phyloP scores from a whole-genome alignment of 805 yeast genomes.

The Suhomyces pyralidae region DNA sequence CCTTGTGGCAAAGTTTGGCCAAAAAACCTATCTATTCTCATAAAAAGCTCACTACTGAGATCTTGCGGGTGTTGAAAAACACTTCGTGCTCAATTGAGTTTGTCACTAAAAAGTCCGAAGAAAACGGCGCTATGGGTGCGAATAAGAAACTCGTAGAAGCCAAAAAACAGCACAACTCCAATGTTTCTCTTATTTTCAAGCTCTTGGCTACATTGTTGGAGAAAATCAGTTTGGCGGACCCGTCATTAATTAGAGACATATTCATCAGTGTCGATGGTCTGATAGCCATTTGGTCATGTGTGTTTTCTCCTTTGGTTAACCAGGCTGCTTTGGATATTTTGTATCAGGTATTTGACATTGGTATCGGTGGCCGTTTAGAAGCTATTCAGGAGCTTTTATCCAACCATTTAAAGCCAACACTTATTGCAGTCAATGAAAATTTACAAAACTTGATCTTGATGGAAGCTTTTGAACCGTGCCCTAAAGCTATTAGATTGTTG shows the following conservation, averaged over 20 bases:
- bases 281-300: slow-evolving; percentile 70
- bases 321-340: slow-evolving; percentile 70
- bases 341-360: slow-evolving; percentile 67
- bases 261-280: slow-evolving; percentile 37
- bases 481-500: slow-evolving; percentile 66
- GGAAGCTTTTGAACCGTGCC: slow-evolving; percentile 66
- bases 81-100: slow-evolving; percentile 19
- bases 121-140: slow-evolving; percentile 1
- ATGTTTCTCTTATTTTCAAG: slow-evolving; percentile 19
- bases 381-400: slow-evolving; percentile 58
- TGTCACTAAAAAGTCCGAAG: slow-evolving; percentile 18
- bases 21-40: slow-evolving; percentile 14
- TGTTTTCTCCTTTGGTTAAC: slow-evolving; percentile 64
- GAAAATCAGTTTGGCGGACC: slow-evolving; percentile 31
- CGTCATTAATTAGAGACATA: slow-evolving; percentile 19
- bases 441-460: slow-evolving; percentile 44
- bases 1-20: slow-evolving; percentile 25
- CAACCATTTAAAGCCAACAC: slow-evolving; percentile 40
- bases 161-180: slow-evolving; percentile 29
- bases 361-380: slow-evolving; percentile 68
- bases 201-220: slow-evolving; percentile 25
- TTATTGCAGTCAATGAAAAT: slow-evolving; percentile 48
- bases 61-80: slow-evolving; percentile 14
- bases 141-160: slow-evolving; percentile 23
- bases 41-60: slow-evolving; percentile 8